These are phyloP conservation scores for Saccharomycopsis javanensis DNA, from an alignment of 805 yeast genomes.

Conservation along the genomic window DNA sequence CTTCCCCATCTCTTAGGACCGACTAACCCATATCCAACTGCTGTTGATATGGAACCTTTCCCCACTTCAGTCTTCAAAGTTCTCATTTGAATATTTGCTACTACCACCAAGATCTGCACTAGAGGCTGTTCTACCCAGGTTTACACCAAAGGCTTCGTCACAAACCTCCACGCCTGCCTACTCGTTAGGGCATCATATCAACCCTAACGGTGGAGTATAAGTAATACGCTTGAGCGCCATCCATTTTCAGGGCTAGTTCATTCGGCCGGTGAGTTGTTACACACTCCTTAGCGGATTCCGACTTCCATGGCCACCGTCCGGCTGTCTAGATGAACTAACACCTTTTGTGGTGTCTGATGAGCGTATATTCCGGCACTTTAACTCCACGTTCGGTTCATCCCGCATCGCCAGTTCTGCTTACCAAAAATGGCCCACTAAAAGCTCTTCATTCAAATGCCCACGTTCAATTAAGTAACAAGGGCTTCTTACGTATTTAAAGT, in stretches of 20 bases:
- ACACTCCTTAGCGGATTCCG: conserved; percentile 49
- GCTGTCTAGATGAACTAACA: conserved; percentile 36
- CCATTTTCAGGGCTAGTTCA: conserved; percentile 38
- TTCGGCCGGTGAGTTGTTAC: conserved; percentile 44
- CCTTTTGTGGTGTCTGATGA: conserved; percentile 38
- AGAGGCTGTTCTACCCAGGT: conserved; percentile 27
- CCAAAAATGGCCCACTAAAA: conserved; percentile 39
- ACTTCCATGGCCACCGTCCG: conserved; percentile 47
- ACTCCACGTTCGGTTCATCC: conserved; percentile 37
- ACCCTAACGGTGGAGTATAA: conserved; percentile 34
- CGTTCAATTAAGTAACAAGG: conserved; percentile 34
- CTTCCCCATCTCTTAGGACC: conserved; percentile 35
- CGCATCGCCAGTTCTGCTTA: conserved; percentile 41
- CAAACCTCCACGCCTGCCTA: conserved; percentile 35
- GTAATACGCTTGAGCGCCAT: conserved; percentile 34
- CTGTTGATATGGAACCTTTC: conserved; percentile 1
- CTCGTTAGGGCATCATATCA: conserved; percentile 31
- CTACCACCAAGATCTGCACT: conserved; percentile 1
- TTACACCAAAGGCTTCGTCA: conserved; percentile 34
- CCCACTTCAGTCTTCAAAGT: conserved; percentile 25
- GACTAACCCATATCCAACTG: conserved; percentile 15
- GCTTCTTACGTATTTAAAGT: conserved; percentile 35
- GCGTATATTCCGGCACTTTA: conserved; percentile 35
- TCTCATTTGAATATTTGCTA: conserved; percentile 30
- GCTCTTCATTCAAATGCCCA: conserved; percentile 34